Conservation (phyloP, 495 filamentous ascomycete genomes). For the Neurospora sp. region DNA sequence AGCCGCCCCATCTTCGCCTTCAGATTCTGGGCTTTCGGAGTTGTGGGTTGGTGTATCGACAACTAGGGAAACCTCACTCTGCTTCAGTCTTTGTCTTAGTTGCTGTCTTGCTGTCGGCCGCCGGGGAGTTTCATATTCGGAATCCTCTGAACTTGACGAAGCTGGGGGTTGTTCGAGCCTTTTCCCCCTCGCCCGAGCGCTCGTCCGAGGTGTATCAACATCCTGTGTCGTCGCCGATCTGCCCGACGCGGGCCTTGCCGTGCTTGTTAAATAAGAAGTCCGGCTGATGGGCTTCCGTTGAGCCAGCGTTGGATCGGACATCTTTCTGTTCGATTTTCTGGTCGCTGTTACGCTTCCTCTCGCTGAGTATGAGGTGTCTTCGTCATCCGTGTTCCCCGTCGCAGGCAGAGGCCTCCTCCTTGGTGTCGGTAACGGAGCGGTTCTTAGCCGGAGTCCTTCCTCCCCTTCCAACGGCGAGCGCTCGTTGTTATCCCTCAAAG, state of each 20-base stretch:
- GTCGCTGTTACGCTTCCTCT: not conserved
- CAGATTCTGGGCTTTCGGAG: slow-evolving; percentile 11
- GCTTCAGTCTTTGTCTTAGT: not conserved
- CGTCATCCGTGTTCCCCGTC: slow-evolving; percentile 6
- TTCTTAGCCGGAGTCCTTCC: slow-evolving; percentile 4
- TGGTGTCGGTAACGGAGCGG: slow-evolving; percentile 9
- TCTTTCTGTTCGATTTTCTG: slow-evolving; percentile 2
- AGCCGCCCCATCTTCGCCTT: slow-evolving; percentile 14
- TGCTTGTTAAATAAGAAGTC: not conserved
- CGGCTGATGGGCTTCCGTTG: slow-evolving; percentile 7
- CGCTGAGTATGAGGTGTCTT: not conserved
- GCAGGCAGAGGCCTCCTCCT: slow-evolving; percentile 3
- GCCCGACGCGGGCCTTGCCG: not conserved
- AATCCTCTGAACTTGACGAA: slow-evolving; percentile 12
- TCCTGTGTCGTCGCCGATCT: slow-evolving; percentile 3
- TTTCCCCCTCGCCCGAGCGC: slow-evolving; percentile 2
- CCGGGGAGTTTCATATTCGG: slow-evolving; percentile 4
- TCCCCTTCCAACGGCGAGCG: slow-evolving; percentile 5
- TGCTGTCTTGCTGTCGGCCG: not conserved
- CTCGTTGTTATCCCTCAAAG: slow-evolving; percentile 15
- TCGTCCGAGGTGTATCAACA: not conserved
- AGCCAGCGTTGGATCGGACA: slow-evolving; percentile 9
- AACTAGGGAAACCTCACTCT: slow-evolving; percentile 9
- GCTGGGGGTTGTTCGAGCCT: slow-evolving; percentile 1
- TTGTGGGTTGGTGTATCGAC: slow-evolving; percentile 4